Conservation (phyloP, 768 basidiomycete species). For the Baorangia bicolor region DNA sequence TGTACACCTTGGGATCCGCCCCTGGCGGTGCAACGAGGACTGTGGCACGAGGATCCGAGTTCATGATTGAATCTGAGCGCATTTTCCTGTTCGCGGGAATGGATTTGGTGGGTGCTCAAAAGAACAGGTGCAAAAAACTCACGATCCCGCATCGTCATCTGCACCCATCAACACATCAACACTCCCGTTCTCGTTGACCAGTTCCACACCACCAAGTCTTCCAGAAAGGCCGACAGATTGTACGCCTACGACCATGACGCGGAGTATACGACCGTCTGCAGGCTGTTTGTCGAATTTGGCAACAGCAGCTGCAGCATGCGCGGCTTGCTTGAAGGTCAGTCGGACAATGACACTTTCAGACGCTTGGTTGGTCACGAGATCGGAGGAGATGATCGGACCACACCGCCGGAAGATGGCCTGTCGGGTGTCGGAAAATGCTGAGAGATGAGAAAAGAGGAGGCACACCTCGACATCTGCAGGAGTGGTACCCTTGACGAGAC, state of each 20-base stretch:
- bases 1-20: constrained; percentile 53
- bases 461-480: constrained; percentile 69
- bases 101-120: not conserved
- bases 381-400: constrained; percentile 55
- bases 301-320: constrained; percentile 65
- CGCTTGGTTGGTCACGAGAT: constrained; percentile 14
- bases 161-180: constrained; percentile 58
- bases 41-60: constrained; percentile 59
- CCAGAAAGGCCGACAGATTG: constrained; percentile 55
- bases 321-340: constrained; percentile 66
- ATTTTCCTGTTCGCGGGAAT: constrained; percentile 58
- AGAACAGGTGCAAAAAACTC: constrained; percentile 10
- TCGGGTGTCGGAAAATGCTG: constrained; percentile 1
- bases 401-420: constrained; percentile 80
- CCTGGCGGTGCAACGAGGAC: constrained; percentile 71
- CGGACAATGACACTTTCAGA: constrained; percentile 55
- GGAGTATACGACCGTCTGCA: constrained; percentile 76
- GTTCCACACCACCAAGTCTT: constrained; percentile 54
- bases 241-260: constrained; percentile 61
- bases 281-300: constrained; percentile 76
- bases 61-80: constrained; percentile 75
- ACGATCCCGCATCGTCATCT: constrained; percentile 52
- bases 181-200: constrained; percentile 39
- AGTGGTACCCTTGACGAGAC: constrained; percentile 73
- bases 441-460: not conserved